Conservation (phyloP, 129 eudicot genomes). For the Tagetes erecta region DNA sequence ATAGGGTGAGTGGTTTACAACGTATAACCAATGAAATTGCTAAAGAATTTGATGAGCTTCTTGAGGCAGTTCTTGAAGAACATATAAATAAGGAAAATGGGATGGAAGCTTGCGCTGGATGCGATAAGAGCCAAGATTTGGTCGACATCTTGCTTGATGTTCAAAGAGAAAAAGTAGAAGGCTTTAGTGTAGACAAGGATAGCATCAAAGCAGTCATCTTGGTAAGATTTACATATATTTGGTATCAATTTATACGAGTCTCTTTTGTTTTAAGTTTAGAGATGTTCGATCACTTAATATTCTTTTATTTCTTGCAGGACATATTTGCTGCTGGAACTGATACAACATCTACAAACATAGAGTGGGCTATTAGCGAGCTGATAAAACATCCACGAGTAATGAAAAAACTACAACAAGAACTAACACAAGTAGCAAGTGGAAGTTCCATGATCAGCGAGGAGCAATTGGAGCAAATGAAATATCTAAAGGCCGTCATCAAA, state of each 20-base stretch:
- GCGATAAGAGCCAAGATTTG: conserved; percentile 27
- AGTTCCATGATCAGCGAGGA: conserved; percentile 36
- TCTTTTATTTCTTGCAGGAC: conserved; percentile 30
- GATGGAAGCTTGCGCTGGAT: background rate
- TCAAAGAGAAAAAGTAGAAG: conserved; percentile 25
- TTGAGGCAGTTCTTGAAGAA: conserved; percentile 38
- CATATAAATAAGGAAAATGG: background rate
- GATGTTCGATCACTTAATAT: background rate
- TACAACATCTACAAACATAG: conserved; percentile 31
- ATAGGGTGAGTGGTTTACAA: conserved; percentile 31
- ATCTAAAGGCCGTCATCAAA: conserved; percentile 53
- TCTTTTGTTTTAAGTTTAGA: background rate
- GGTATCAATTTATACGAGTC: background rate
- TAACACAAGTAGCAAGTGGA: conserved; percentile 2
- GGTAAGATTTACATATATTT: conserved; percentile 21
- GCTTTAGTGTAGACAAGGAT: conserved; percentile 29
- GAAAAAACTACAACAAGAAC: conserved; percentile 37
- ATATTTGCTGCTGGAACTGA: conserved; percentile 33
- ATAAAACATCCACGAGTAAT: conserved; percentile 45
- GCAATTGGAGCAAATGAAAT: conserved; percentile 50
- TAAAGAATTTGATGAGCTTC: conserved; percentile 33
- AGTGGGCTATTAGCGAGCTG: conserved; percentile 53
- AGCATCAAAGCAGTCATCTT: conserved; percentile 41
- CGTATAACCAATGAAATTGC: conserved; percentile 14
- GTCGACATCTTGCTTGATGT: conserved; percentile 44